These are phyloP conservation scores for Pleurotus pulmonarius DNA, from an alignment of 768 basidiomycete species.

Conservation along the genomic window DNA sequence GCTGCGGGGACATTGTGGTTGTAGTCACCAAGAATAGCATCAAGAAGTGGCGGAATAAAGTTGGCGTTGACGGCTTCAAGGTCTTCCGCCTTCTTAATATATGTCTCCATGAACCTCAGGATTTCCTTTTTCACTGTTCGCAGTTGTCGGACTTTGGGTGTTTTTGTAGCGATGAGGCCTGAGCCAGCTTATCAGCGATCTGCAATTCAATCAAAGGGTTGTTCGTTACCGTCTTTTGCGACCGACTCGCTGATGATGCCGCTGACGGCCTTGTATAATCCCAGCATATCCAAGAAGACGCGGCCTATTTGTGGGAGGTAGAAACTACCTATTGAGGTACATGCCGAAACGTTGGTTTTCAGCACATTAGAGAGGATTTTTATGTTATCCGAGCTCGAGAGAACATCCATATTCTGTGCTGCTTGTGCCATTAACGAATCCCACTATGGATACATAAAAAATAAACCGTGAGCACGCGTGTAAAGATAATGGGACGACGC, in stretches of 20 bases:
- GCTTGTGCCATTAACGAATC: constrained; percentile 97
- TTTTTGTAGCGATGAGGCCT: constrained; percentile 93
- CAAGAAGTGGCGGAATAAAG: constrained; percentile 92
- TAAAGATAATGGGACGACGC: constrained; percentile 22
- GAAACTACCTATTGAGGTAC: constrained; percentile 94
- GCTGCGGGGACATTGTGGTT: constrained; percentile 90
- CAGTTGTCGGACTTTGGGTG: constrained; percentile 90
- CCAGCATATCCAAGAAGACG: constrained; percentile 97
- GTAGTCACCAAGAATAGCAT: constrained; percentile 98
- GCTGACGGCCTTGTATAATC: constrained; percentile 95
- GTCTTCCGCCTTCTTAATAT: constrained; percentile 96
- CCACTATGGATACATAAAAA: constrained; percentile 57
- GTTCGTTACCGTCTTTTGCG: constrained; percentile 64
- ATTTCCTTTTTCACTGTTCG: constrained; percentile 99
- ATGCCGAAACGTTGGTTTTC: constrained; percentile 98
- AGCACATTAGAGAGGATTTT: constrained; percentile 95
- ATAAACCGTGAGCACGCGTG: background rate
- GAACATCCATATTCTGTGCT: constrained; percentile 85
- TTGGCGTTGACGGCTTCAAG: constrained; percentile 87
- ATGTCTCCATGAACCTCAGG: constrained; percentile 94
- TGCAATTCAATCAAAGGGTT: constrained; percentile 11
- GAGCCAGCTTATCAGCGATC: constrained; percentile 2
- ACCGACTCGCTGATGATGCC: constrained; percentile 94
- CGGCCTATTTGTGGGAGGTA: constrained; percentile 96
- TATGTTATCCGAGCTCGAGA: constrained; percentile 89